Percentiles rank a stretch among this genome's conserved stretches.
phyloP scores from a whole-genome alignment of 1,284 basidiomycete genomes.

The Pseudozyma thailandica region DNA sequence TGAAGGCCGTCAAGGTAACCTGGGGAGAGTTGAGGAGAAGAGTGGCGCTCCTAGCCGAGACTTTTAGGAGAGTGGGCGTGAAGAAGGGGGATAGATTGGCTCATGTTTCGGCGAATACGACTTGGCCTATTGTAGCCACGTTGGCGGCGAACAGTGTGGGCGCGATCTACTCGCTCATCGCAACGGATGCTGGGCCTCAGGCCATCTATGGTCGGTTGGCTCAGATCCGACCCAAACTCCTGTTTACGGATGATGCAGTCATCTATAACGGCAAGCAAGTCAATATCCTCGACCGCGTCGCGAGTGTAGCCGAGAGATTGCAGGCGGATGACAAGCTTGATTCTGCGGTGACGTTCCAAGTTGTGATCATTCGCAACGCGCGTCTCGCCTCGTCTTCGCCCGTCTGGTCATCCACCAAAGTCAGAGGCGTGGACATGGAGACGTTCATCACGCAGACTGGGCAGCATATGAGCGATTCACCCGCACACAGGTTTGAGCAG shows the following conservation, averaged over 20 bases:
- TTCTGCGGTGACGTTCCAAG: conserved; percentile 36
- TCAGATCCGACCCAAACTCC: conserved; percentile 67
- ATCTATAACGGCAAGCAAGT: conserved; percentile 66
- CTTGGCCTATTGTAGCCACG: conserved; percentile 29
- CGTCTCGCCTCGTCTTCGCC: conserved; percentile 10
- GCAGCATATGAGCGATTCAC: conserved; percentile 21
- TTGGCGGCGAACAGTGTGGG: conserved; percentile 50
- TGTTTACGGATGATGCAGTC: conserved; percentile 67
- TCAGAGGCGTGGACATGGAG: conserved; percentile 23
- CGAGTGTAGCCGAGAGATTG: conserved; percentile 52
- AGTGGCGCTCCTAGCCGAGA: conserved; percentile 41
- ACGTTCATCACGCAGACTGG: conserved; percentile 30
- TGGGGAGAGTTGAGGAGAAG: conserved; percentile 48
- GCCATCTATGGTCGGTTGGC: conserved; percentile 53
- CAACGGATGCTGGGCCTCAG: conserved; percentile 47
- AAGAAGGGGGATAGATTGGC: conserved; percentile 40
- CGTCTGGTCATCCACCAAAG: conserved; percentile 20
- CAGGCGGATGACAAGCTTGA: conserved; percentile 45
- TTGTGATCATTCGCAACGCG: conserved; percentile 43
- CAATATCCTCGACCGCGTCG: conserved; percentile 58
- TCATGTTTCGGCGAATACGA: conserved; percentile 44
- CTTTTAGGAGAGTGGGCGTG: conserved; percentile 34
- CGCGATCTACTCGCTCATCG: conserved; percentile 50
- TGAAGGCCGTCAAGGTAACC: conserved; percentile 21
- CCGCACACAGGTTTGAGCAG: conserved; percentile 46